Base-by-base conservation (phyloP, 805 yeast species). In the Sugiyamaella marilandica region DNA sequence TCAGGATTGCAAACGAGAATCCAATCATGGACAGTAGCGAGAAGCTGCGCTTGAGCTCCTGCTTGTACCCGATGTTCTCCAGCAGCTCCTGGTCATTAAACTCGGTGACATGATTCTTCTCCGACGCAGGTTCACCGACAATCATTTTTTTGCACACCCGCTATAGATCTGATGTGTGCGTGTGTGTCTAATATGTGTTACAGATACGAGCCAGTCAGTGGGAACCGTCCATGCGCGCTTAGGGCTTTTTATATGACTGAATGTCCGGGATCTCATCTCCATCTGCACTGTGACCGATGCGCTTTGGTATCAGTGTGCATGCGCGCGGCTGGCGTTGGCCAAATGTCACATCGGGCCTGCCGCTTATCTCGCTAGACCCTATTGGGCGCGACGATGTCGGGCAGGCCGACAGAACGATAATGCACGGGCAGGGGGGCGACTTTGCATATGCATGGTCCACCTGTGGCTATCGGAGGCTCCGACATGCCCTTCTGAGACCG, bases 1-100 rank as follows among this genome's bases (percentile, higher is more conserved):
- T 84, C 65, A 83, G 72, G 48, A 83, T 83, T 2, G 84, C 76
- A 63, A 82, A 83, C 1, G 85, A 79, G 41, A 83, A 83, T 1
- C 68, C 69, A 14, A 64, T 36, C 61, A 65, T 60, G 10, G 84
- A 78, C 65, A 80, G 70, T 16, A 83, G 67, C 13, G 79, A 72
- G 61, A 83, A 83, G 54, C 75, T 80, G 58, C 88, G 75, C 57
- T 76, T 75, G 55, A 83, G 72, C 59, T 84, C 88, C 57, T 78
- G 84, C 64, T 80, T 80, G 65, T 81, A 82, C 24, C 86, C 86
- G 61, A 82, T 53, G 14, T 56, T 49, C 19, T 54, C 65, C 18
- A 62, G 43, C 24, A 48, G 47, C 43, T 59, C 59, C 5, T 21
- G 47, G 36, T 53, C 56, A 35, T 50, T 39, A 39, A 52, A 36